These are phyloP conservation scores for Melastoma malabathricum DNA, from an alignment of 345 rosid genomes.

Conservation along the genomic window DNA sequence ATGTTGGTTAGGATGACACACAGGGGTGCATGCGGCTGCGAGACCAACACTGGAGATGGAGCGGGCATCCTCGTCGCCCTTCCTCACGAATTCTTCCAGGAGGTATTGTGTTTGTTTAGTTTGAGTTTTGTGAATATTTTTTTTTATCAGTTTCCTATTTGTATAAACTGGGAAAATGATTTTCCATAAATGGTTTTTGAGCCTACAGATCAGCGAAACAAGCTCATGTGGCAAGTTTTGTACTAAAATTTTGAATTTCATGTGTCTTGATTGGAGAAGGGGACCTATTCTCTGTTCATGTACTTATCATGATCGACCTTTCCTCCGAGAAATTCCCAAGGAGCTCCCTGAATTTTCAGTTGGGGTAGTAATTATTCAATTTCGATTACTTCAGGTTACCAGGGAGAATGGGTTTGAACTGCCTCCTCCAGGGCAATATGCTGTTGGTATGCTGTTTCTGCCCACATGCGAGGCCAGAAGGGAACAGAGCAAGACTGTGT, in stretches of 20 bases:
- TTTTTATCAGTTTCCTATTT: no score
- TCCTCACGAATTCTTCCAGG: constrained; percentile 66
- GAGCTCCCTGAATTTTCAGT: no score
- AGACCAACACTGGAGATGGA: constrained; percentile 94
- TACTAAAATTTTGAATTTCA: no score
- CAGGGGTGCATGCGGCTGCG: constrained; percentile 99
- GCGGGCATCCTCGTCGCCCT: constrained; percentile 92
- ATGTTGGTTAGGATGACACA: constrained; percentile 93
- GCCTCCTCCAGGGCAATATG: constrained; percentile 71
- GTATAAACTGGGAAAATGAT: no score
- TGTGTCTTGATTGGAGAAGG: no score
- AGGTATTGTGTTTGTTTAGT: constrained; percentile 21
- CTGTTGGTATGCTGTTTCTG: constrained; percentile 94
- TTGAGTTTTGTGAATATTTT: no score
- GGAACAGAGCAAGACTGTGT: constrained; percentile 72
- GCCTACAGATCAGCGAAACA: no score
- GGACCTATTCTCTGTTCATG: no score
- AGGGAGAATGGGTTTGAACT: constrained; percentile 68
- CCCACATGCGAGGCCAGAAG: constrained; percentile 63
- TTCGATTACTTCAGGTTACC: constrained; percentile 29
- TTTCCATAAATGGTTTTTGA: no score
- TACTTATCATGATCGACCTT: no score
- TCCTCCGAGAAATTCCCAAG: no score
- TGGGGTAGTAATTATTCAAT: background rate
- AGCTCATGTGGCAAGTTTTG: no score